Evolutionary conservation across 176 grass and related monocot genomes (phyloP).

Genomic region (Oryza meridionalis): DNA sequence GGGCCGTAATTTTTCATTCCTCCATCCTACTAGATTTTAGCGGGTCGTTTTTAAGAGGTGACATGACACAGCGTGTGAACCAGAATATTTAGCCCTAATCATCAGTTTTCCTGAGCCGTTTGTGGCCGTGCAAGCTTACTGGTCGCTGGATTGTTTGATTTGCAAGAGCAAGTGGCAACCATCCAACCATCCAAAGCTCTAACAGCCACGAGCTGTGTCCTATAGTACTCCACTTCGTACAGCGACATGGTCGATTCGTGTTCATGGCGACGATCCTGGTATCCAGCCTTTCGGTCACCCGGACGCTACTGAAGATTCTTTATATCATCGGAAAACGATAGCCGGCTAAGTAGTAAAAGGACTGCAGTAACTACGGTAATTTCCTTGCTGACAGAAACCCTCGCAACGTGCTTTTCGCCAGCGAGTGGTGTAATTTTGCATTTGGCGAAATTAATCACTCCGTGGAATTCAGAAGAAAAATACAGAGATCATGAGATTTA

Average conservation of each 20-base stretch:
- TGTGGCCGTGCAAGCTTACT: slow-evolving; percentile 32
- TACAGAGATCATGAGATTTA: background rate
- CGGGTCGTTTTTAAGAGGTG: background rate
- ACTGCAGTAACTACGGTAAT: background rate
- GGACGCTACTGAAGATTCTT: background rate
- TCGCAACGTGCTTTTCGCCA: background rate
- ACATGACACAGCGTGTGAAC: background rate
- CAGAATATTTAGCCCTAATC: background rate
- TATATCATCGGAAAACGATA: background rate
- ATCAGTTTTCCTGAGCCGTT: background rate
- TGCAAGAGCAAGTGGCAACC: background rate
- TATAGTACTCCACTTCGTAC: background rate
- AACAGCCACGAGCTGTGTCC: slow-evolving; percentile 16
- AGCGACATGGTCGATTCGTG: slow-evolving; percentile 27
- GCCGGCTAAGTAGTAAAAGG: background rate
- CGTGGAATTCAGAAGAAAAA: background rate
- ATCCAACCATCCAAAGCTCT: slow-evolving; percentile 2
- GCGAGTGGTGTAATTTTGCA: background rate
- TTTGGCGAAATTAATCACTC: background rate
- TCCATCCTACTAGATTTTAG: background rate
- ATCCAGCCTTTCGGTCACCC: background rate
- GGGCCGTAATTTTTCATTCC: background rate
- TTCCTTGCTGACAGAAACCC: background rate
- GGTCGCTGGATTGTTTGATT: background rate
- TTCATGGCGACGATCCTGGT: background rate